Evolutionary conservation across 176 grass and related monocot species (phyloP).

Genomic region (Avena eriantha): DNA sequence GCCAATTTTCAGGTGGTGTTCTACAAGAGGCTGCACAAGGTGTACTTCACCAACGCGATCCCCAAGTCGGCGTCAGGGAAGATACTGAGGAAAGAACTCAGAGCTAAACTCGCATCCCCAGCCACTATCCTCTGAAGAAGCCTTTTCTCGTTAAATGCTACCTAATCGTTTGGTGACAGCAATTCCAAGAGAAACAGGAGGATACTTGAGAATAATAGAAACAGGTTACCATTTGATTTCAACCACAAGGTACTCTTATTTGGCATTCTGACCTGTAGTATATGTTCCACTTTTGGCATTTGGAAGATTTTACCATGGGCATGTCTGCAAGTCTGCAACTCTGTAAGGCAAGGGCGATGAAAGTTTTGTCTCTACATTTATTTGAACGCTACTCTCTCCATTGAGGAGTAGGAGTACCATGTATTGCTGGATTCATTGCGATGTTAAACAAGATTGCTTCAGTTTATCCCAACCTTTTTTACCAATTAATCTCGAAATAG

Average conservation of each 20-base stretch:
- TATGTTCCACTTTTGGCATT: neutral
- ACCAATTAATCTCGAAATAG: no score
- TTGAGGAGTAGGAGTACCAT: neutral
- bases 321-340: no score
- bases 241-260: no score
- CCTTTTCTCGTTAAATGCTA: no score
- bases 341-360: neutral
- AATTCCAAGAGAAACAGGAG: neutral
- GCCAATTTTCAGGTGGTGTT: constrained; percentile 70
- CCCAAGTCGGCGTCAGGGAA: constrained; percentile 90
- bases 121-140: constrained; percentile 10
- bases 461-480: neutral
- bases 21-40: constrained; percentile 89
- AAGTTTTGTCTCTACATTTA: neutral
- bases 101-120: constrained; percentile 58
- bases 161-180: neutral
- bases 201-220: no score
- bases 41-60: constrained; percentile 81
- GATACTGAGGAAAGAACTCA: constrained; percentile 87
- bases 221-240: no score
- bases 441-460: neutral
- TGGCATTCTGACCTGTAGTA: no score
- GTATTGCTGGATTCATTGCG: neutral
- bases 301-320: neutral
- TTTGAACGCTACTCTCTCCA: neutral